Percentiles rank a stretch among this genome's conserved stretches.
These are phyloP conservation scores for Ustilago sp. DNA, from an alignment of 1,284 basidiomycete genomes.

Conservation along the genomic window DNA sequence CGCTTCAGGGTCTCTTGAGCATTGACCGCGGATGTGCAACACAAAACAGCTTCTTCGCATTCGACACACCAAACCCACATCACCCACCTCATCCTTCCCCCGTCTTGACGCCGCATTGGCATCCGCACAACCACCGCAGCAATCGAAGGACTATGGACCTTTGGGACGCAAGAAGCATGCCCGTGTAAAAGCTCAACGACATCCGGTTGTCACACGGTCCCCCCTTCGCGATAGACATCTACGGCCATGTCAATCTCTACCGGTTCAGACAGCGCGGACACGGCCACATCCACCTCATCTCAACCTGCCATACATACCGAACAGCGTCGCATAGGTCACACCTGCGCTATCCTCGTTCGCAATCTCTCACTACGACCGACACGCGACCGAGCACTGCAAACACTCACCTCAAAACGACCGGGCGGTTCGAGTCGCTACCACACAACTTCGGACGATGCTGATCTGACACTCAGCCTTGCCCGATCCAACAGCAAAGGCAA, in stretches of 20 bases:
- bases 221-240: background rate
- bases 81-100: background rate
- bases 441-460: slow-evolving; percentile 47
- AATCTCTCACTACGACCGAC: slow-evolving; percentile 46
- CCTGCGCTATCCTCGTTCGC: slow-evolving; percentile 42
- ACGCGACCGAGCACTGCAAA: slow-evolving; percentile 41
- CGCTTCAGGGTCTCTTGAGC: slow-evolving; percentile 17
- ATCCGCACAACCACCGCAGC: background rate
- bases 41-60: slow-evolving; percentile 17
- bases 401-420: slow-evolving; percentile 34
- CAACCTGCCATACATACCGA: slow-evolving; percentile 14
- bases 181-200: background rate
- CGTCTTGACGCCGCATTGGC: background rate
- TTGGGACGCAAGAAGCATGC: background rate
- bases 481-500: slow-evolving; percentile 44
- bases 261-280: background rate
- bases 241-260: slow-evolving; percentile 15
- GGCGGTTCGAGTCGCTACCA: slow-evolving; percentile 33
- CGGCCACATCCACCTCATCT: background rate
- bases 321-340: slow-evolving; percentile 40
- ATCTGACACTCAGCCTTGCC: slow-evolving; percentile 38
- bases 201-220: background rate
- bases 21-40: background rate
- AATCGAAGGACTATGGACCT: too few species aligned
- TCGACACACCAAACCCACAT: slow-evolving; percentile 1